phyloP scores from a whole-genome alignment of 257 asterid species.

The Eustoma russellianum region DNA sequence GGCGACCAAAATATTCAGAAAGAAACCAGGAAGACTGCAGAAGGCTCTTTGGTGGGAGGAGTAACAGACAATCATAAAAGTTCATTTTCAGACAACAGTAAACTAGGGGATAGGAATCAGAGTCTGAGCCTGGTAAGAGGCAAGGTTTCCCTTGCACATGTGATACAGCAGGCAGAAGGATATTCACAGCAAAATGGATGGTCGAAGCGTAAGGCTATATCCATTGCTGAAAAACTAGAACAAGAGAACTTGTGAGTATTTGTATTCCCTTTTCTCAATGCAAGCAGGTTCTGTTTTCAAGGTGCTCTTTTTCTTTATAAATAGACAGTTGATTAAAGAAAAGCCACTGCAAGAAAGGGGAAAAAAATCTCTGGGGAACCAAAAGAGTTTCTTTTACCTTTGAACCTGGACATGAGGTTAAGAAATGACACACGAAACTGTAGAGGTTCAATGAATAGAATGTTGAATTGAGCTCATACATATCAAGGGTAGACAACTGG shows the following conservation, averaged over 20 bases:
- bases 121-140: slow-evolving; percentile 75
- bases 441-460: no score
- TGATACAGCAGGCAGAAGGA: slow-evolving; percentile 83
- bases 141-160: slow-evolving; percentile 86
- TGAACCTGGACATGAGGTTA: no score
- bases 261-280: background rate
- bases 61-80: slow-evolving; percentile 5
- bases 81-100: slow-evolving; percentile 21
- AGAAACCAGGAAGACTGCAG: slow-evolving; percentile 7
- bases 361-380: no score
- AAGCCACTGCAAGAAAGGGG: no score
- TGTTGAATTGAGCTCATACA: no score
- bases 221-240: slow-evolving; percentile 94
- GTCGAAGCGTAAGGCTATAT: slow-evolving; percentile 83
- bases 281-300: no score
- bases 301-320: background rate
- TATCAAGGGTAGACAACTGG: no score
- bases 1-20: slow-evolving; percentile 5
- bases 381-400: no score
- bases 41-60: slow-evolving; percentile 16
- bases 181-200: slow-evolving; percentile 56
- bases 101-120: slow-evolving; percentile 41
- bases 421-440: no score
- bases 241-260: slow-evolving; percentile 78
- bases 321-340: background rate